Percentiles rank a stretch among this genome's conserved stretches.
Conservation (phyloP, 768 basidiomycete species). For the Termitomyces sp. region DNA sequence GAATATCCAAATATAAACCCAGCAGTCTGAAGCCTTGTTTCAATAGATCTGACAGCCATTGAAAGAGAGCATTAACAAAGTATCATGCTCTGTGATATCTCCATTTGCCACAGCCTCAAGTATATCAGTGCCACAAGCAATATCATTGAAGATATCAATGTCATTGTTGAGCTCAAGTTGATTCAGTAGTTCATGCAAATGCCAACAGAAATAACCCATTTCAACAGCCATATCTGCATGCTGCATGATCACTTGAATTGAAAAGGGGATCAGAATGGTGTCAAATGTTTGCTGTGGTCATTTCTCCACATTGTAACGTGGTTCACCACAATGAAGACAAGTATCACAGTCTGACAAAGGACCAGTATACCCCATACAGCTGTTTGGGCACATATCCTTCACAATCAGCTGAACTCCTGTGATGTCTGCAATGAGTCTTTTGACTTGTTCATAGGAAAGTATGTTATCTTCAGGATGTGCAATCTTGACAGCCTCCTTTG, state of each 20-base stretch:
- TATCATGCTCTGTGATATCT: slow-evolving; percentile 20
- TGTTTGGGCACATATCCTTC: slow-evolving; percentile 36
- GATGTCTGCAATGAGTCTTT: slow-evolving; percentile 11
- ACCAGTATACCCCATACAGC: slow-evolving; percentile 34
- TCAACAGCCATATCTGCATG: background rate
- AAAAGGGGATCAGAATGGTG: slow-evolving; percentile 2
- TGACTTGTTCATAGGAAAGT: slow-evolving; percentile 1
- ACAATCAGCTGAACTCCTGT: slow-evolving; percentile 28
- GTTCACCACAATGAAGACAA: slow-evolving; percentile 23
- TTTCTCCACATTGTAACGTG: background rate
- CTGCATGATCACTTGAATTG: background rate
- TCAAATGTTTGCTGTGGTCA: background rate
- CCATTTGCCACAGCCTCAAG: background rate
- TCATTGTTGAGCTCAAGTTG: background rate
- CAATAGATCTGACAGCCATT: no score
- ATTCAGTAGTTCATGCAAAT: background rate
- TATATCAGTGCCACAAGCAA: background rate
- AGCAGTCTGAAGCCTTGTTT: no score
- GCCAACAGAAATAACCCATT: no score
- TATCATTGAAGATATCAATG: background rate
- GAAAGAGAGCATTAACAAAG: no score
- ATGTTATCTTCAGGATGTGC: background rate
- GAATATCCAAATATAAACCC: slow-evolving; percentile 31
- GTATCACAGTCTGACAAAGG: slow-evolving; percentile 21
- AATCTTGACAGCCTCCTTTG: background rate